A percentile compares a stretch with the other conserved stretches of the same genome.
Evolutionary conservation across 192 early-diverging fungal genomes (phyloP).

Genomic region (Haplosporangium gracile): DNA sequence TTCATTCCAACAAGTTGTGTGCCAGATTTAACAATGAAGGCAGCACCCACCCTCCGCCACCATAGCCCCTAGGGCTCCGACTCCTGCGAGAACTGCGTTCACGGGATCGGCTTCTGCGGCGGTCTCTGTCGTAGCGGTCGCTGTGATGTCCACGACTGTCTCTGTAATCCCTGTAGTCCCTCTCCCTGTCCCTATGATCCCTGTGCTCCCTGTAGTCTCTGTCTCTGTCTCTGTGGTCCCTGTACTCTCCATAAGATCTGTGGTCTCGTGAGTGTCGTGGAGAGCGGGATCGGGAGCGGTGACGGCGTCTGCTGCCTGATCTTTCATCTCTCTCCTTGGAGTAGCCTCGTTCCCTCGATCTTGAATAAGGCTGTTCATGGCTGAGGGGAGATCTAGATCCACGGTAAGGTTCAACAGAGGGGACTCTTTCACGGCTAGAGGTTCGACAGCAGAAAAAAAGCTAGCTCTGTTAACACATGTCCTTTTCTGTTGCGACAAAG

Average conservation of each 20-base stretch:
- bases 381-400: constrained; percentile 57
- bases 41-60: constrained; percentile 18
- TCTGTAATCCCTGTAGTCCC: constrained; percentile 56
- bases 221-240: constrained; percentile 34
- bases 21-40: constrained; percentile 6
- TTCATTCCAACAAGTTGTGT: background rate
- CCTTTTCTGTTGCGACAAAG: background rate
- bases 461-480: background rate
- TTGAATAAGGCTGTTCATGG: constrained; percentile 54
- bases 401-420: constrained; percentile 27
- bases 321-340: constrained; percentile 56
- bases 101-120: constrained; percentile 36
- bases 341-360: constrained; percentile 52
- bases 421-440: constrained; percentile 26
- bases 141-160: constrained; percentile 36
- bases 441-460: background rate
- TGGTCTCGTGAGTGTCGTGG: constrained; percentile 52
- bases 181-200: constrained; percentile 57
- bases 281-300: constrained; percentile 62
- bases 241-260: constrained; percentile 30
- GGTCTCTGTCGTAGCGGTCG: constrained; percentile 55
- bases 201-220: constrained; percentile 39
- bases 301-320: constrained; percentile 47
- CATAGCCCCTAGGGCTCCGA: constrained; percentile 37
- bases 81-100: constrained; percentile 39